Evolutionary conservation across 148 eudicot genomes (phyloP).

Genomic region (Heliosperma pusillum): DNA sequence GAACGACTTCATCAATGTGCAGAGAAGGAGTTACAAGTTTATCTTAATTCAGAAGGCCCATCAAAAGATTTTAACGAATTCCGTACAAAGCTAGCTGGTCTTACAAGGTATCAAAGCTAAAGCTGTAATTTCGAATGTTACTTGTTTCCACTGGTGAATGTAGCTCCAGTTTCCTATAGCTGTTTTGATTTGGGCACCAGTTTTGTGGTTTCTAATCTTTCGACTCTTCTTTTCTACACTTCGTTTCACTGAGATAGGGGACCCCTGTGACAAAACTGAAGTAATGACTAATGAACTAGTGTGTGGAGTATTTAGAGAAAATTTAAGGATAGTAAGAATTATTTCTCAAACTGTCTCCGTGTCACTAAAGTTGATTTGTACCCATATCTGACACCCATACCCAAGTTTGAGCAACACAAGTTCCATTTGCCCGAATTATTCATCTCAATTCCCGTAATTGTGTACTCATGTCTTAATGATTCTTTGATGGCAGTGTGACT

Average conservation of each 20-base stretch:
- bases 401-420: background rate
- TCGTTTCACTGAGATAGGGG: background rate
- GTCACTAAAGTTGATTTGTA: too few relatives aligned
- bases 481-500: slow-evolving; percentile 53
- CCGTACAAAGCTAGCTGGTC: slow-evolving; percentile 74
- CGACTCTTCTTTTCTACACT: background rate
- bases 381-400: background rate
- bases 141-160: too few relatives aligned
- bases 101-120: slow-evolving; percentile 53
- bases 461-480: too few relatives aligned
- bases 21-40: slow-evolving; percentile 76
- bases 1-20: slow-evolving; percentile 95
- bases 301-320: background rate
- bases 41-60: slow-evolving; percentile 61
- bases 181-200: too few relatives aligned
- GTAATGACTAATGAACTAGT: background rate
- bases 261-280: background rate
- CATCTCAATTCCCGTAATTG: background rate
- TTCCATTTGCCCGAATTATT: too few relatives aligned
- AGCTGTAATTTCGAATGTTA: background rate
- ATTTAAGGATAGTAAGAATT: background rate
- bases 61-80: slow-evolving; percentile 67
- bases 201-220: too few relatives aligned
- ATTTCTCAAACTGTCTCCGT: background rate
- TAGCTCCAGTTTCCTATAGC: too few relatives aligned